These are phyloP conservation scores for Mycena sanguinolenta DNA, from an alignment of 768 basidiomycete species.

Conservation along the genomic window DNA sequence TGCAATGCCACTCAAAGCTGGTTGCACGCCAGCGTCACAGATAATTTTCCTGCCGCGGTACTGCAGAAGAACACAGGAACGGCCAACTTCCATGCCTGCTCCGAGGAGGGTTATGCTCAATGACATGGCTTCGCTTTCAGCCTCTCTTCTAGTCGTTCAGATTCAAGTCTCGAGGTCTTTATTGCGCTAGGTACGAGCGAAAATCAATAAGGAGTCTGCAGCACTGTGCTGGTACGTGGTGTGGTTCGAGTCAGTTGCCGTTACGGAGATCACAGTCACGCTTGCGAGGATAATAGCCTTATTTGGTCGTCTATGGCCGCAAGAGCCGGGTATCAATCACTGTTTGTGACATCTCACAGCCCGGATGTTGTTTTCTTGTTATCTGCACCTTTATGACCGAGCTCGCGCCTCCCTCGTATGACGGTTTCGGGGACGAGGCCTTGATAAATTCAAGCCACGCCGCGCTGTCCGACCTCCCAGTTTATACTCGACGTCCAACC, in stretches of 20 bases:
- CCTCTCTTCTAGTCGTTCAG: no score
- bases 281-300: no score
- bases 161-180: no score
- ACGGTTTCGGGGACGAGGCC: slow-evolving; percentile 35
- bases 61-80: slow-evolving; percentile 96
- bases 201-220: no score
- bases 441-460: slow-evolving; percentile 28
- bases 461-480: slow-evolving; percentile 23
- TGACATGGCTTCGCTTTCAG: slow-evolving; percentile 32
- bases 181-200: no score
- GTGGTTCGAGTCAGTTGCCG: no score
- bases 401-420: slow-evolving; percentile 35
- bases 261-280: no score
- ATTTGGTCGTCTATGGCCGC: no score
- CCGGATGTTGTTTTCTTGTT: no score
- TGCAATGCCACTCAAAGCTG: slow-evolving; percentile 94
- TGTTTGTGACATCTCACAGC: no score
- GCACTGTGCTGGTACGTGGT: no score
- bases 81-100: slow-evolving; percentile 97
- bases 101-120: slow-evolving; percentile 92
- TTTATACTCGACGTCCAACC: slow-evolving; percentile 29
- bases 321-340: no score
- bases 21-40: slow-evolving; percentile 96
- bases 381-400: not conserved
- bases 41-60: slow-evolving; percentile 95